Percentiles rank a stretch among this genome's conserved stretches.
Conservation (phyloP, 2,329 filamentous ascomycete species). For the Acephala macrosclerotiorum region DNA sequence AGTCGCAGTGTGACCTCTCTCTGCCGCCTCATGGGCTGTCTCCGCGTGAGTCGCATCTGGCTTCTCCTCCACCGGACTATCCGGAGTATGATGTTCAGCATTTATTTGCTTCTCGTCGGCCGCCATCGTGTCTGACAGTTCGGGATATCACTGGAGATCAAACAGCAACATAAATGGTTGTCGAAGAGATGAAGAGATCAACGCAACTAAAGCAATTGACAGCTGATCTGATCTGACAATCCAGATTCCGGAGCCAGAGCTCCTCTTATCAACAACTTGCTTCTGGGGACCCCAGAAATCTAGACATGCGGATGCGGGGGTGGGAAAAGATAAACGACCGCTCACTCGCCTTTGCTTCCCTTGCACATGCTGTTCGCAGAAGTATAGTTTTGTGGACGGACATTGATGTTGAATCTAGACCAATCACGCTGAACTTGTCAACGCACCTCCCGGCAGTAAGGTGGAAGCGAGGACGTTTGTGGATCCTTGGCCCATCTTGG, state of each 20-base stretch:
- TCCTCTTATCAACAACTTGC: background rate
- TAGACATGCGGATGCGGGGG: background rate
- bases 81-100: constrained; percentile 13
- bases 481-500: constrained; percentile 9
- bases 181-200: background rate
- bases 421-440: background rate
- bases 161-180: background rate
- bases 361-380: background rate
- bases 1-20: constrained; percentile 39
- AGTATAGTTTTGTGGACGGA: background rate
- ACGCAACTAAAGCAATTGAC: background rate
- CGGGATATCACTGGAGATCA: background rate
- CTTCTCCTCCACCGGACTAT: constrained; percentile 26
- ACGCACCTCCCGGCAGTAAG: background rate
- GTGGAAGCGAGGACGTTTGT: background rate
- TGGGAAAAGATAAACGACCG: background rate
- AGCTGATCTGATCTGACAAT: background rate
- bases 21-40: constrained; percentile 37
- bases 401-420: background rate
- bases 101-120: constrained; percentile 17
- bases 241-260: background rate
- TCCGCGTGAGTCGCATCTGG: constrained; percentile 27
- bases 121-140: constrained; percentile 14
- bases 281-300: background rate
- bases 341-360: background rate